These are phyloP conservation scores for Fagopyrum homotropicum DNA, from an alignment of 148 eudicot species.

Conservation along the genomic window DNA sequence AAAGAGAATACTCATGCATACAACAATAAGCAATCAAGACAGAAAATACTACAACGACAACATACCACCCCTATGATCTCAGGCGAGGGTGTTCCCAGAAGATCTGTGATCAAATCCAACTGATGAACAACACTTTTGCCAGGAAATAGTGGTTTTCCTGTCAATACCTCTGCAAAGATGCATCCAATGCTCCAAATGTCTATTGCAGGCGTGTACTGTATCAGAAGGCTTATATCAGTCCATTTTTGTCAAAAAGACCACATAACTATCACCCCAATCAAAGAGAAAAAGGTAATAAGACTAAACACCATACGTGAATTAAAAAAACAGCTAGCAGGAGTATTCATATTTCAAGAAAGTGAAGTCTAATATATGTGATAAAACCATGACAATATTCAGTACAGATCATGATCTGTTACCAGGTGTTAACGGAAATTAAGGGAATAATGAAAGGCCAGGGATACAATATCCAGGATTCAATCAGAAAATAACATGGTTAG, in stretches of 20 bases:
- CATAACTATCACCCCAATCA: neutral
- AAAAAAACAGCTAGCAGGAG: neutral
- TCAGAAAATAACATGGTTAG: neutral
- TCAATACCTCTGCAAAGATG: slow-evolving; percentile 19
- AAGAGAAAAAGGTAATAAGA: neutral
- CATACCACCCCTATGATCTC: slow-evolving; percentile 10
- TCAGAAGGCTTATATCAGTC: neutral
- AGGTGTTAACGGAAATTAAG: neutral
- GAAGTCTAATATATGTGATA: neutral
- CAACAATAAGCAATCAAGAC: neutral
- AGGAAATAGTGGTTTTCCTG: slow-evolving; percentile 16
- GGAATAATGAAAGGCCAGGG: neutral
- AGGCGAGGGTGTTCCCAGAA: slow-evolving; percentile 10
- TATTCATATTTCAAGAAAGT: neutral
- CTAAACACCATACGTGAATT: neutral
- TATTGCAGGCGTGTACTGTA: slow-evolving; percentile 18
- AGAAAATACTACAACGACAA: neutral
- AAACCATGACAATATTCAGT: neutral
- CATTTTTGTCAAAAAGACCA: neutral
- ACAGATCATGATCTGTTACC: neutral
- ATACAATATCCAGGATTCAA: neutral
- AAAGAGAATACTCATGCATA: neutral
- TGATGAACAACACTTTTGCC: slow-evolving; percentile 15
- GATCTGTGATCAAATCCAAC: slow-evolving; percentile 15
- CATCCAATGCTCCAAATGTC: slow-evolving; percentile 19